Conservation (phyloP, 768 basidiomycete genomes). For the Cyathus striatus region DNA sequence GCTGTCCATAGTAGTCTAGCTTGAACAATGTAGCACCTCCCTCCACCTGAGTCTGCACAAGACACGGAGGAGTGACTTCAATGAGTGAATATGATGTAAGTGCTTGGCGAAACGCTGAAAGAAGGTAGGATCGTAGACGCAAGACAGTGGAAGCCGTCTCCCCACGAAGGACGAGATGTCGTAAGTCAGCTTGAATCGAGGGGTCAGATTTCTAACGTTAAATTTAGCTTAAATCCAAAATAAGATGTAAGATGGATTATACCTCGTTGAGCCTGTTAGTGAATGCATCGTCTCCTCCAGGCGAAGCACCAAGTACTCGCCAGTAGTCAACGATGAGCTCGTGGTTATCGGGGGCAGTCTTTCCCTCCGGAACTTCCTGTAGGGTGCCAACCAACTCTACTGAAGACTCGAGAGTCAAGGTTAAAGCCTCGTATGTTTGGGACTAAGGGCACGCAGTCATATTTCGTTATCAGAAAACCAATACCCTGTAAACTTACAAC, state of each 20-base stretch:
- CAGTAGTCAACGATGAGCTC: slow-evolving; percentile 94
- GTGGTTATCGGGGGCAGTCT: slow-evolving; percentile 86
- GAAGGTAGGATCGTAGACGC: slow-evolving; percentile 77
- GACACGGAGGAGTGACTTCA: slow-evolving; percentile 95
- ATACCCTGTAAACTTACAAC: slow-evolving; percentile 49
- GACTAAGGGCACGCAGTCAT: slow-evolving; percentile 39
- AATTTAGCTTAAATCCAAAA: background rate
- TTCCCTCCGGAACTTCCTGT: slow-evolving; percentile 85
- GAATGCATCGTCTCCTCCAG: slow-evolving; percentile 90
- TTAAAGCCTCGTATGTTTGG: slow-evolving; percentile 88
- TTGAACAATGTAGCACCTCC: slow-evolving; percentile 96
- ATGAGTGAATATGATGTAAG: slow-evolving; percentile 60
- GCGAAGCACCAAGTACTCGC: slow-evolving; percentile 81
- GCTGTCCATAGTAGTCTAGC: slow-evolving; percentile 91
- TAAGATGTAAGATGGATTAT: too few species aligned
- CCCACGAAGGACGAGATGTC: slow-evolving; percentile 92
- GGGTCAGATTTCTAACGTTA: slow-evolving; percentile 71
- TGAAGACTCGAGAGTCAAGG: slow-evolving; percentile 84
- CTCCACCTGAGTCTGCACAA: slow-evolving; percentile 98
- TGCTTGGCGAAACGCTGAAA: slow-evolving; percentile 78
- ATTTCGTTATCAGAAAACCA: slow-evolving; percentile 1
- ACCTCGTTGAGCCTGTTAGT: slow-evolving; percentile 89
- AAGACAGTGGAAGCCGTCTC: slow-evolving; percentile 91
- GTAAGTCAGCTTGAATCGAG: slow-evolving; percentile 84
- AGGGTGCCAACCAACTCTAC: slow-evolving; percentile 85